Percentiles rank a stretch among this genome's conserved stretches.
These are phyloP conservation scores for Aspergillus novofumigatus DNA, from an alignment of 2,329 filamentous ascomycete genomes.

Conservation along the genomic window DNA sequence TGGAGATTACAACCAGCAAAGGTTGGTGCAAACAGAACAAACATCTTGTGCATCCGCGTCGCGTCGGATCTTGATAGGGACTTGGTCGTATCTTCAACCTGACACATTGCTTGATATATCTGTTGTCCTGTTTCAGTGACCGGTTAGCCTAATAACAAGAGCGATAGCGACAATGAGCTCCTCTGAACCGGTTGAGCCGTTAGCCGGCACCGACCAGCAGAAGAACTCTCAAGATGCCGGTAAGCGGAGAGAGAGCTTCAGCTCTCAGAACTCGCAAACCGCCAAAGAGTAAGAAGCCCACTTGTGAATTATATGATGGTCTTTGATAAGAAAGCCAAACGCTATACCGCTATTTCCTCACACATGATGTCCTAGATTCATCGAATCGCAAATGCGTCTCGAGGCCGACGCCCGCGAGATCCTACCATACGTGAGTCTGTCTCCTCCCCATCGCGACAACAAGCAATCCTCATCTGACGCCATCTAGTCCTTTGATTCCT, in stretches of 20 bases:
- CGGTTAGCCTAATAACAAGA: not conserved
- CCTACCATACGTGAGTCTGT: conserved; percentile 71
- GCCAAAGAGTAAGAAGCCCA: conserved; percentile 58
- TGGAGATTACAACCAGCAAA: not conserved
- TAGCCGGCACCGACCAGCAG: conserved; percentile 10
- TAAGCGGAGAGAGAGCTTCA: conserved; percentile 35
- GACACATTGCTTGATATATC: not conserved
- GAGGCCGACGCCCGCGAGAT: conserved; percentile 94
- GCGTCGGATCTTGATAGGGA: conserved; percentile 2
- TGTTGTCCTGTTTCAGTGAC: not conserved
- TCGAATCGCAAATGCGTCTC: conserved; percentile 81
- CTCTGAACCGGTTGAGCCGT: conserved; percentile 4
- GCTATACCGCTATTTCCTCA: not conserved
- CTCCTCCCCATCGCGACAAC: not conserved
- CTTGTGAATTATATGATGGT: not conserved
- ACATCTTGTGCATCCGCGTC: conserved; percentile 17
- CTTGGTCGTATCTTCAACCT: not conserved
- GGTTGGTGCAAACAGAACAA: conserved; percentile 24
- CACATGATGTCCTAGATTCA: conserved; percentile 57
- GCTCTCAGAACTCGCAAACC: conserved; percentile 63
- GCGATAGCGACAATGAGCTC: conserved; percentile 19
- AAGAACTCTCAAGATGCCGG: conserved; percentile 9
- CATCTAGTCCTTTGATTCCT: conserved; percentile 79
- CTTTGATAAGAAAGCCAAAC: not conserved
- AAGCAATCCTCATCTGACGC: conserved; percentile 9